Evolutionary conservation across 164 flowering plant species (phyloP).

Genomic region (Litsea cubeba): DNA sequence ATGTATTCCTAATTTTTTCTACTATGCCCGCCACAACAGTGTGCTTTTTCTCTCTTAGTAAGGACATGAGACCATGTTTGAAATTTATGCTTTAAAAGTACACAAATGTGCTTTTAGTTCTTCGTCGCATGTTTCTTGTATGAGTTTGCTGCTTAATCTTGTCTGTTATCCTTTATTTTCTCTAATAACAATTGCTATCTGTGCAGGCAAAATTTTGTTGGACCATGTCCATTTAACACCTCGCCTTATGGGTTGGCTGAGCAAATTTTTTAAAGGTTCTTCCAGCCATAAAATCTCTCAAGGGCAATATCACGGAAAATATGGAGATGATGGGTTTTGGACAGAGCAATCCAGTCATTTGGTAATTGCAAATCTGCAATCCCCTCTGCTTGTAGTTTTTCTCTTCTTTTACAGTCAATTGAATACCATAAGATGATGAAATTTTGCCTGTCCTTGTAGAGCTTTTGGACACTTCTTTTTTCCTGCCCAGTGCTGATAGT

Average conservation of each 20-base stretch:
- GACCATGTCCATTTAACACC: conserved; percentile 34
- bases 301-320: conserved; percentile 40
- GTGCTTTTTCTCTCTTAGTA: not conserved
- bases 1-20: not conserved
- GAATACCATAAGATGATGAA: not conserved
- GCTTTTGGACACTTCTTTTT: not conserved
- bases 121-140: not conserved
- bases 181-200: not conserved
- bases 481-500: not conserved
- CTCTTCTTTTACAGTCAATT: not conserved
- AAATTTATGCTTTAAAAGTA: not conserved
- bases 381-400: not conserved
- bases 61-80: not conserved
- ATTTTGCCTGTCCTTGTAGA: not conserved
- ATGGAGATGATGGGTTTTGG: conserved; percentile 41
- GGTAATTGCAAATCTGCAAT: conserved; percentile 26
- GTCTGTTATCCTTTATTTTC: not conserved
- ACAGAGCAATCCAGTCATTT: conserved; percentile 44
- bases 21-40: not conserved
- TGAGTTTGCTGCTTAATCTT: not conserved
- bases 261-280: conserved; percentile 37
- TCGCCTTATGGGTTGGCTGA: conserved; percentile 74
- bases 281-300: conserved; percentile 17
- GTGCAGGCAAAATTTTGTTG: conserved; percentile 26
- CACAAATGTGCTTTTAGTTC: not conserved